Evolutionary conservation across 345 rosid species (phyloP).

Genomic region (Acer saccharum): DNA sequence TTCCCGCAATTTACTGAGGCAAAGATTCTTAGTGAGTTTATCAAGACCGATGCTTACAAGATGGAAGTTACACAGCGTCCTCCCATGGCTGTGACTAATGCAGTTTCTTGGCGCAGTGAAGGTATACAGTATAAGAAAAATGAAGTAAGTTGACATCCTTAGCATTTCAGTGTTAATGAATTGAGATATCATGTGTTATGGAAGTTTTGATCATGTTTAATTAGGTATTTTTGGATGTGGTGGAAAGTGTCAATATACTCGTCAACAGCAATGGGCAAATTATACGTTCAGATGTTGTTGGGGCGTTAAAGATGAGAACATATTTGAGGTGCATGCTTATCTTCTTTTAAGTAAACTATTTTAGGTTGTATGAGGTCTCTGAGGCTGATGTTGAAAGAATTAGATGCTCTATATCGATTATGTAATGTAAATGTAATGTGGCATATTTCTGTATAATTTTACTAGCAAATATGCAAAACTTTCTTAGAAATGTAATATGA

Average conservation of each 20-base stretch:
- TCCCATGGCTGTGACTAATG: conserved; percentile 90
- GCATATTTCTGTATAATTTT: not conserved
- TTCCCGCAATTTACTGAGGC: conserved; percentile 85
- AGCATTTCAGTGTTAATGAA: conserved; percentile 1
- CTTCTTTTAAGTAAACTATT: not conserved
- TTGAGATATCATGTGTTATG: conserved; percentile 11
- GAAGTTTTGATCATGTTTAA: conserved; percentile 18
- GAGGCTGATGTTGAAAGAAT: conserved; percentile 2
- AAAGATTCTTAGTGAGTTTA: conserved; percentile 75
- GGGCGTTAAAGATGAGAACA: conserved; percentile 63
- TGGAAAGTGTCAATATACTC: conserved; percentile 59
- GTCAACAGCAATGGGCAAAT: conserved; percentile 66
- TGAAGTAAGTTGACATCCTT: conserved; percentile 44
- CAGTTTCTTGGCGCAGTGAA: conserved; percentile 91
- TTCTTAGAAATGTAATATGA: conserved; percentile 6
- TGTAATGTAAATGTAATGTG: not conserved
- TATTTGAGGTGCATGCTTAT: conserved; percentile 45
- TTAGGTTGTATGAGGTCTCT: not conserved
- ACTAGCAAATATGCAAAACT: not conserved
- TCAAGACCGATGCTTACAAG: conserved; percentile 84
- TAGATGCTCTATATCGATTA: not conserved
- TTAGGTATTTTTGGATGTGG: conserved; percentile 61
- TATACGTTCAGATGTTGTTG: conserved; percentile 55
- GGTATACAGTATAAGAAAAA: conserved; percentile 74
- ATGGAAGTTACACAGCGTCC: conserved; percentile 85